A percentile compares a stretch with the other conserved stretches of the same genome.
These are phyloP conservation scores for Pisolithus thermaeus DNA, from an alignment of 1,284 basidiomycete species.

Conservation along the genomic window DNA sequence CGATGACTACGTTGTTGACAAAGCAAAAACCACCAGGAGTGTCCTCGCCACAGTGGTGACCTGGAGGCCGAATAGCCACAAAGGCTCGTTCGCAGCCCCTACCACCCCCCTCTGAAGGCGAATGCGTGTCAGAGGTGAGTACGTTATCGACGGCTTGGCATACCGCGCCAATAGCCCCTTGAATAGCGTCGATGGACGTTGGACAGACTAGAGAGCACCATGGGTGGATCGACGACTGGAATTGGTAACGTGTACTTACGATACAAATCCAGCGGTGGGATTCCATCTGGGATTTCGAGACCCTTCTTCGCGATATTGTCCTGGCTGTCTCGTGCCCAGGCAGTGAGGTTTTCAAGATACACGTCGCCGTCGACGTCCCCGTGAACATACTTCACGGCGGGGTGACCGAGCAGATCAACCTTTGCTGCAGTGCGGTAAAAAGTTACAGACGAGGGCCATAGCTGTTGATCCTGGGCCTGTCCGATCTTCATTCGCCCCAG, in stretches of 20 bases:
- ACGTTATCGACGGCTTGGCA: slow-evolving; percentile 80
- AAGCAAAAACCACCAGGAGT: slow-evolving; percentile 91
- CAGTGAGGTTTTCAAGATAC: slow-evolving; percentile 57
- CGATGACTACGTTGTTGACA: slow-evolving; percentile 90
- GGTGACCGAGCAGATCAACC: slow-evolving; percentile 50
- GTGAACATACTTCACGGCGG: slow-evolving; percentile 71
- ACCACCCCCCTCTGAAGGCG: background rate
- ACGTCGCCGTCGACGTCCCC: slow-evolving; percentile 62
- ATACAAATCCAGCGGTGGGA: slow-evolving; percentile 82
- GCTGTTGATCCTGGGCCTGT: slow-evolving; percentile 7
- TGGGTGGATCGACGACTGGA: background rate
- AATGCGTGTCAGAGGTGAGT: slow-evolving; percentile 25
- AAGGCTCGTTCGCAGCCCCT: slow-evolving; percentile 49
- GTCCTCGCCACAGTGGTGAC: slow-evolving; percentile 86
- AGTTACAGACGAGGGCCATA: slow-evolving; percentile 26
- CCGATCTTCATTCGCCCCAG: slow-evolving; percentile 52
- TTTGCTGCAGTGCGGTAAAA: slow-evolving; percentile 50
- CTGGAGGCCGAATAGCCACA: slow-evolving; percentile 78
- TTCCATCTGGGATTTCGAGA: slow-evolving; percentile 73
- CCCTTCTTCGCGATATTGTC: slow-evolving; percentile 60
- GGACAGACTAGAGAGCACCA: slow-evolving; percentile 51
- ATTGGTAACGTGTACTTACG: slow-evolving; percentile 40
- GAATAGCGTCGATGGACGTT: slow-evolving; percentile 64
- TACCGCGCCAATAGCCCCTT: slow-evolving; percentile 72
- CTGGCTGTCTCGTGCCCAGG: slow-evolving; percentile 60